Base-by-base conservation (phyloP, 768 basidiomycete genomes). In the Albatrellus ellisii region DNA sequence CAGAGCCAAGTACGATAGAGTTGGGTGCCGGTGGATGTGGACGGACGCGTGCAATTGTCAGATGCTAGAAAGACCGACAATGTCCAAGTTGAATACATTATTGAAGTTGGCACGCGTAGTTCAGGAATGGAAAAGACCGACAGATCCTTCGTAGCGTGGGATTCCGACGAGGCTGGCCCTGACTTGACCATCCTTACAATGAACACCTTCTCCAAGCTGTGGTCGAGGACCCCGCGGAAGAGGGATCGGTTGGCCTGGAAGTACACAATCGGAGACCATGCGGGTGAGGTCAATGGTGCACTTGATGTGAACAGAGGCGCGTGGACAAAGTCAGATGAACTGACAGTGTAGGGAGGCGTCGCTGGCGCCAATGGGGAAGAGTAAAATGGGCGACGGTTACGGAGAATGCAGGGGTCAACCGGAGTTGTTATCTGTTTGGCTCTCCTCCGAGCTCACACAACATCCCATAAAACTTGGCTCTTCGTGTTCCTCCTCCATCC, bases 191-290 rank as follows among this genome's bases (percentile, higher is more conserved):
- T 83, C 72, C 48, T 72, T 69, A 17, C 62, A 48, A 57, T 87
- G 91, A 12, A 76, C 64, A 12, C 88, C 88, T 3, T 64, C 55
- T 12, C 83, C 85, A 4, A 79, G 58, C 50, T 70, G 68, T 6
- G 75, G 75, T 1, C 58, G 57, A 22, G 80, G 73, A 0, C 71
- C 69, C 14, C 67, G 62, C 4, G 74, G 72, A 1, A 75, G 55
- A 6, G 65, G 58, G 39, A 90, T 67, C 7, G 81, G 82, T 61
- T 91, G 88, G 6, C 88, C 88, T 42, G 88, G 88, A 4, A 91
- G 65, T 28, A 85, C 61, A 15, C 54, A 50, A 42, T 57, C 47
- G 6, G 57, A 53, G 21, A 55, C 45, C 61, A 66, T 66, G 46
- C 28, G 17, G n/a, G n/a, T n/a, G n/a, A n/a, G n/a, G n/a, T n/a